Evolutionary conservation across 305 asterid genomes (phyloP).

Genomic region (Lippia alba): DNA sequence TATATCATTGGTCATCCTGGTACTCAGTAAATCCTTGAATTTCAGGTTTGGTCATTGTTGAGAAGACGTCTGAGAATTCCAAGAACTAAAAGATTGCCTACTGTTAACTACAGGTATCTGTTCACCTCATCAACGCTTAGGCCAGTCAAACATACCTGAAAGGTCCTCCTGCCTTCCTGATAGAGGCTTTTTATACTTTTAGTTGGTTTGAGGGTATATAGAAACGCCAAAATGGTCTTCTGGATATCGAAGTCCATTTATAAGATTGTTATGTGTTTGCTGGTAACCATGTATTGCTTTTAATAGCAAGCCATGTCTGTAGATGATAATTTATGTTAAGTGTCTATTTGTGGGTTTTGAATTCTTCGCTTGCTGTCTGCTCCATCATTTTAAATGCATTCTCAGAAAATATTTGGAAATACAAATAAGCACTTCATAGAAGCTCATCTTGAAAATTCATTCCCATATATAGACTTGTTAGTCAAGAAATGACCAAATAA

Average conservation of each 20-base stretch:
- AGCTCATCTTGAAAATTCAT: neutral
- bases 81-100: constrained; percentile 54
- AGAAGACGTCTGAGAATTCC: constrained; percentile 67
- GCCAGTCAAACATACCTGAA: neutral
- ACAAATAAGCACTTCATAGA: neutral
- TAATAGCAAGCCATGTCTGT: neutral
- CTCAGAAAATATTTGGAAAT: neutral
- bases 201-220: constrained; percentile 1
- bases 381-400: neutral
- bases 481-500: neutral
- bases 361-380: neutral
- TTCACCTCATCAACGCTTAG: constrained; percentile 5
- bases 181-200: neutral
- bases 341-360: neutral
- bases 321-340: neutral
- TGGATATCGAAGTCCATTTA: neutral
- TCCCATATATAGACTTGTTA: neutral
- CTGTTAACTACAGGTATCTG: constrained; percentile 64
- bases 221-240: neutral
- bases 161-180: neutral
- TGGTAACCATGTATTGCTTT: neutral
- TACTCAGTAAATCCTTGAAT: constrained; percentile 19
- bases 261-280: neutral
- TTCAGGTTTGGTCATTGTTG: constrained; percentile 67
- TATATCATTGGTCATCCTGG: neutral